A percentile compares a stretch with the other conserved stretches of the same genome.
Conservation (phyloP, 768 basidiomycete genomes). For the Russula earlei region DNA sequence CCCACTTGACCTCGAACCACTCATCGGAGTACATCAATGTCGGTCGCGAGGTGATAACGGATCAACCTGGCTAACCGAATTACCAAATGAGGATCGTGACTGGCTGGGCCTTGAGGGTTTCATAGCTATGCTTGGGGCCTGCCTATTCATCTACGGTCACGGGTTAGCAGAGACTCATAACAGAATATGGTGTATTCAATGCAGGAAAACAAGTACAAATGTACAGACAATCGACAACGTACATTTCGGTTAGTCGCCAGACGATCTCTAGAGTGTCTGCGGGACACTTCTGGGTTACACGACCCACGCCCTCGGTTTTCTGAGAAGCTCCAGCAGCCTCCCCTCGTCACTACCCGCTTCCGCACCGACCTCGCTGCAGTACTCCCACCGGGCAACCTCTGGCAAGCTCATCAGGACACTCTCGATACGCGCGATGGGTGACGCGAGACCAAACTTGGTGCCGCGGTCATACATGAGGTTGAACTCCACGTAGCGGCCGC, state of each 20-base stretch:
- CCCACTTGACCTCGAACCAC: too few relatives aligned
- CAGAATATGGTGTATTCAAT: neutral
- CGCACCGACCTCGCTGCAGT: conserved; percentile 44
- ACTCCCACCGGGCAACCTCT: conserved; percentile 61
- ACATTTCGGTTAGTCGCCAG: neutral
- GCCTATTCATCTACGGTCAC: neutral
- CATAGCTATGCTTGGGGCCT: neutral
- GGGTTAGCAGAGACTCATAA: neutral
- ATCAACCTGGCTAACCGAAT: too few relatives aligned
- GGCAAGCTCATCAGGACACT: conserved; percentile 60
- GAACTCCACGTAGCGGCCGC: conserved; percentile 93
- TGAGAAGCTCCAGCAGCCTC: conserved; percentile 41
- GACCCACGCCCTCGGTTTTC: conserved; percentile 41
- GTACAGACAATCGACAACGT: neutral
- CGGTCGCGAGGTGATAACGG: too few relatives aligned
- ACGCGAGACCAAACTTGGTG: conserved; percentile 54
- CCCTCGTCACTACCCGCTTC: conserved; percentile 43
- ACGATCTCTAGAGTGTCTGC: neutral
- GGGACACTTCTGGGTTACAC: conserved; percentile 8
- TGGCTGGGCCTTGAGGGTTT: too few relatives aligned
- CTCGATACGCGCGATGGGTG: conserved; percentile 52
- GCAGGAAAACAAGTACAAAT: neutral
- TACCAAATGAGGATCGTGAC: too few relatives aligned
- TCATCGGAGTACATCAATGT: too few relatives aligned
- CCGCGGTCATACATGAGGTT: conserved; percentile 62